phyloP scores from a whole-genome alignment of 306 rosid species.

The Neltuma alba region DNA sequence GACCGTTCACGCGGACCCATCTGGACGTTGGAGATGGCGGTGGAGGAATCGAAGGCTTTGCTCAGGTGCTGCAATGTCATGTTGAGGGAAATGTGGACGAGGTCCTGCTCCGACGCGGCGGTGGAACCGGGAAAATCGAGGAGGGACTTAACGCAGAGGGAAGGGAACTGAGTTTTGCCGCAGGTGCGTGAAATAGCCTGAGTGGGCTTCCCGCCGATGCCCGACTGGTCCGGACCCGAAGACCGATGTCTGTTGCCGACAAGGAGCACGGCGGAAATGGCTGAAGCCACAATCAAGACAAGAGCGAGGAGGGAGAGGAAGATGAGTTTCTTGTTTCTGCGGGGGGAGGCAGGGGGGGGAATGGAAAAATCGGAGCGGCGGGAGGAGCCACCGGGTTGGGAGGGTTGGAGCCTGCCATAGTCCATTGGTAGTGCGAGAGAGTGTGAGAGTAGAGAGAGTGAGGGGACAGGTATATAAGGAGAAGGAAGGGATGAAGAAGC shows the following conservation, averaged over 20 bases:
- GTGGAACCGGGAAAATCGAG: conserved; percentile 72
- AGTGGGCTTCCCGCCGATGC: conserved; percentile 51
- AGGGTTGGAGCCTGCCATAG: conserved; percentile 52
- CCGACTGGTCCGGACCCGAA: background rate
- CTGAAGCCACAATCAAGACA: conserved; percentile 57
- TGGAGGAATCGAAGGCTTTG: conserved; percentile 63
- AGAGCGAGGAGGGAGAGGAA: conserved; percentile 51
- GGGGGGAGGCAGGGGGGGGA: background rate
- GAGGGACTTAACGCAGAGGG: conserved; percentile 67
- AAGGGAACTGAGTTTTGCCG: conserved; percentile 60
- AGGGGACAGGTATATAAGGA: background rate
- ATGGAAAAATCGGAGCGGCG: background rate
- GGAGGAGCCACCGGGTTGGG: conserved; percentile 41
- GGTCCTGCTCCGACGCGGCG: conserved; percentile 68
- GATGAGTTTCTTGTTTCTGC: conserved; percentile 41
- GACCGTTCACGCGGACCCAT: conserved; percentile 56
- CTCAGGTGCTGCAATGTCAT: conserved; percentile 70
- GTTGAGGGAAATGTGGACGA: conserved; percentile 88
- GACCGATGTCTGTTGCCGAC: conserved; percentile 22
- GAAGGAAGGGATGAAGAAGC: background rate
- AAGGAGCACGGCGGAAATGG: conserved; percentile 53
- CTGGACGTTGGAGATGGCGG: conserved; percentile 45
- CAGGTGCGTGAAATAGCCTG: conserved; percentile 79
- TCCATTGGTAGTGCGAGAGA: conserved; percentile 42
- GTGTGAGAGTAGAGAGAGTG: background rate